Base-by-base conservation (phyloP, 257 asterid genomes). In the Coffea canephora region DNA sequence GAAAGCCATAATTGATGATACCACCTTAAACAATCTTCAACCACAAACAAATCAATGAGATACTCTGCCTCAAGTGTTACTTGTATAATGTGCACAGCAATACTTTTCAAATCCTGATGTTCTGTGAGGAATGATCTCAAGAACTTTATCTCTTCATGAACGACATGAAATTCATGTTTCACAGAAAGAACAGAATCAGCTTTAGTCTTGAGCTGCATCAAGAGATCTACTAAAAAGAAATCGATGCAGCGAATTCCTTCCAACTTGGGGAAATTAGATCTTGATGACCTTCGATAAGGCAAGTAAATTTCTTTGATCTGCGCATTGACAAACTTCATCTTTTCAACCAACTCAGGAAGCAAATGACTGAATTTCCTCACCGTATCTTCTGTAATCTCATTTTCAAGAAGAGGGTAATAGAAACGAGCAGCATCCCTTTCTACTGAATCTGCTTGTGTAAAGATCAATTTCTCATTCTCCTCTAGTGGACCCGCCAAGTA, bases 41-140 rank as follows among this genome's bases (percentile, higher is more conserved):
- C 41, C 23, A 45, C 25, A 69, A 75, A 31, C 25, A 77, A 75
- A 41, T 81, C 84, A 57, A 70, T 14, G n/a, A 69, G 12, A 46
- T 61, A 76, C 65, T 76, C 77, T 34, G 71, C 80, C 71, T 76
- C 77, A n/a, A 57, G 76, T 46, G 80, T 73, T 14, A 75, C 54
- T 25, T 71, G 39, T 36, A 27, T 21, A 54, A 68, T 19, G 34
- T 14, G 12, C 52, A 27, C 49, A 50, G 25, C 49, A 62, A 39
- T 23, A 57, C 13, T 12, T 19, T 25, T 69, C 64, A 75, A 11
- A 41, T 76, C 76, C 7, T 6, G 6, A n/a, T 73, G 9, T 54
- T 75, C 77, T 39, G 6, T 36, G 18, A 80, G 62, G 8, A 39
- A 27, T 36, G 31, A 46, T 57, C 54, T 54, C 23, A 81, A 43